phyloP scores from a whole-genome alignment of 176 grass and related monocot genomes.

The Pharus latifolius region DNA sequence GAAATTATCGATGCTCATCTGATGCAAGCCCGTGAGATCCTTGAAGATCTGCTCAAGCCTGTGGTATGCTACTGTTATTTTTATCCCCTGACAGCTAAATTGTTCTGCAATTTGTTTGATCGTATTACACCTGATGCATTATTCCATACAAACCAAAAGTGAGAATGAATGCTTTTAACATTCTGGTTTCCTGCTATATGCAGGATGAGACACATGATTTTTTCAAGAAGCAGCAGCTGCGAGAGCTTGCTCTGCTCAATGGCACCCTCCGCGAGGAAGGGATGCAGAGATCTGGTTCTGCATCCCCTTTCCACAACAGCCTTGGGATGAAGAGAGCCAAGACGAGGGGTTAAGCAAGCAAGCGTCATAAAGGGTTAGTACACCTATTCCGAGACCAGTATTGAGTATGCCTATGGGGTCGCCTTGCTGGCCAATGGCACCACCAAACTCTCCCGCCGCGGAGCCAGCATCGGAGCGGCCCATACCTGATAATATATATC shows the following conservation, averaged over 20 bases:
- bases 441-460: not conserved
- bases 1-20: constrained; percentile 80
- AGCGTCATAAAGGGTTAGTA: constrained; percentile 15
- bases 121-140: not conserved
- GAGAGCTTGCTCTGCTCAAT: constrained; percentile 86
- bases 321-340: constrained; percentile 93
- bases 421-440: constrained; percentile 28
- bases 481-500: constrained; percentile 47
- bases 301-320: constrained; percentile 77
- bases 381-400: constrained; percentile 33
- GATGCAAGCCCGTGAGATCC: constrained; percentile 81
- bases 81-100: not conserved
- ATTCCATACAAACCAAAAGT: too few relatives aligned
- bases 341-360: constrained; percentile 56
- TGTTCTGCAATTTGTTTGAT: not conserved
- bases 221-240: constrained; percentile 95
- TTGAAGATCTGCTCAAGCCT: constrained; percentile 85
- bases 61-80: constrained; percentile 40
- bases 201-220: constrained; percentile 96
- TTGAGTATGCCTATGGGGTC: constrained; percentile 33
- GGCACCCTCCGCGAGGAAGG: constrained; percentile 93
- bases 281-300: constrained; percentile 68
- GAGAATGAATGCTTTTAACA: not conserved
- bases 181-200: not conserved
- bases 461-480: constrained; percentile 23